Percentiles rank a stretch among this genome's conserved stretches.
Conservation (phyloP, 176 grass and related monocot genomes). For the Miscanthus lutarioriparius region DNA sequence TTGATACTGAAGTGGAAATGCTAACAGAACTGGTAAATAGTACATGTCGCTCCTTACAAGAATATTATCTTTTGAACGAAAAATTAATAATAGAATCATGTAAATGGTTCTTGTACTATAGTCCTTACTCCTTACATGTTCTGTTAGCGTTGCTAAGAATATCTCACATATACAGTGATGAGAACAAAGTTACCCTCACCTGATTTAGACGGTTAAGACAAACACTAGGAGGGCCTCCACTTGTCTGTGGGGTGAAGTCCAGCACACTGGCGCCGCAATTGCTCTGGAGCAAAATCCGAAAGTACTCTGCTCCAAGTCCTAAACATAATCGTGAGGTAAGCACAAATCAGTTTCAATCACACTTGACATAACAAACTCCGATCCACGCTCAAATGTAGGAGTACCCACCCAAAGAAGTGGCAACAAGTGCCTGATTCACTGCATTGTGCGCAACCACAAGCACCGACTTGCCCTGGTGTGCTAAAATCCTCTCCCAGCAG, state of each 20-base stretch:
- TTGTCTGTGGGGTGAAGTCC: conserved; percentile 69
- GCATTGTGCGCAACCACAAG: conserved; percentile 97
- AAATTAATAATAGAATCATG: not conserved
- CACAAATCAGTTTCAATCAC: not conserved
- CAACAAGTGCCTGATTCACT: conserved; percentile 85
- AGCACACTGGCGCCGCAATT: conserved; percentile 88
- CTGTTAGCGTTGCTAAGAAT: not conserved
- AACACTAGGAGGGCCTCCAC: conserved; percentile 54
- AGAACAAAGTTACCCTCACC: conserved; percentile 37
- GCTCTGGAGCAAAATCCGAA: conserved; percentile 84
- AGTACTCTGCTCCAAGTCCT: conserved; percentile 79
- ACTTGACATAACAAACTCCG: not conserved
- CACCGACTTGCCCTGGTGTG: conserved; percentile 70
- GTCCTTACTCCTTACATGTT: not conserved
- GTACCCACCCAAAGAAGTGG: conserved; percentile 66
- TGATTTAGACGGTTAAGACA: conserved; percentile 94
- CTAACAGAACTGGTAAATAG: not conserved
- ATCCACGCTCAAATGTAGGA: not conserved
- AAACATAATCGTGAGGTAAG: conserved; percentile 14
- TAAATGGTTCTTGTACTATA: not conserved
- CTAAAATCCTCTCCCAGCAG: conserved; percentile 84
- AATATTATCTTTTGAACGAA: not conserved
- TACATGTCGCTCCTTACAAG: not conserved
- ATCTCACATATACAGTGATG: no score
- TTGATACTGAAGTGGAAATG: not conserved